Conservation (phyloP, 2,329 filamentous ascomycete species). For the Endocalyx cinctus region DNA sequence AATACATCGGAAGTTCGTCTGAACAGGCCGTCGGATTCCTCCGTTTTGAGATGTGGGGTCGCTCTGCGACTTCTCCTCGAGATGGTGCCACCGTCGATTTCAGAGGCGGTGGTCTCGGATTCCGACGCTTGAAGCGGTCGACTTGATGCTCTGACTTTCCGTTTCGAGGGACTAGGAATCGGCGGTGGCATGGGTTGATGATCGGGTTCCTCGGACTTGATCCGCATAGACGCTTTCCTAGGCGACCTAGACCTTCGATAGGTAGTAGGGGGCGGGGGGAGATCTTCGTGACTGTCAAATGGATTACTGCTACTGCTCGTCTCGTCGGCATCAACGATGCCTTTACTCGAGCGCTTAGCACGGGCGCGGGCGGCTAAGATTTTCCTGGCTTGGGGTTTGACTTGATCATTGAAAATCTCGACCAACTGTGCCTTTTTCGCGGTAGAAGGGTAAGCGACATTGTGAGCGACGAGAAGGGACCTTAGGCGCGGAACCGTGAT, state of each 20-base stretch:
- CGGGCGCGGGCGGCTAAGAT: slow-evolving; percentile 70
- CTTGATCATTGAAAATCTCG: slow-evolving; percentile 73
- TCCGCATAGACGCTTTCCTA: slow-evolving; percentile 47
- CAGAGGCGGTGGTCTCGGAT: slow-evolving; percentile 42
- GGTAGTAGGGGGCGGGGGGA: slow-evolving; percentile 44
- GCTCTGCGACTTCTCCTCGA: slow-evolving; percentile 27
- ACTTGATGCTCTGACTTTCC: slow-evolving; percentile 49
- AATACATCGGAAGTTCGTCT: slow-evolving; percentile 55
- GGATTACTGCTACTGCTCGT: slow-evolving; percentile 60
- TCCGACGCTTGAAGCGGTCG: slow-evolving; percentile 50
- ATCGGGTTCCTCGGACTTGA: slow-evolving; percentile 50
- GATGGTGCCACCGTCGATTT: slow-evolving; percentile 32
- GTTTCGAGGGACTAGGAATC: slow-evolving; percentile 47
- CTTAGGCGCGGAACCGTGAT: slow-evolving; percentile 86
- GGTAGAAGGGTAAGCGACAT: slow-evolving; percentile 77
- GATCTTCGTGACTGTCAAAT: slow-evolving; percentile 55
- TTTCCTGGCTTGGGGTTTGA: slow-evolving; percentile 73
- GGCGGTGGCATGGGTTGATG: slow-evolving; percentile 30
- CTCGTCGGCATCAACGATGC: slow-evolving; percentile 69
- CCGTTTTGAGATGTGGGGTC: slow-evolving; percentile 49
- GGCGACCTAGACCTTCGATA: slow-evolving; percentile 51
- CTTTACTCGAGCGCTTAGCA: slow-evolving; percentile 80
- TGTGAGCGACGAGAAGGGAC: slow-evolving; percentile 85
- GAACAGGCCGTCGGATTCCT: slow-evolving; percentile 45
- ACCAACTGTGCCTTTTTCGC: slow-evolving; percentile 91